Evolutionary conservation across 805 yeast genomes (phyloP), one percentile per base, ranked within the genome.

Genomic region (Yamadazyma olivae): DNA sequence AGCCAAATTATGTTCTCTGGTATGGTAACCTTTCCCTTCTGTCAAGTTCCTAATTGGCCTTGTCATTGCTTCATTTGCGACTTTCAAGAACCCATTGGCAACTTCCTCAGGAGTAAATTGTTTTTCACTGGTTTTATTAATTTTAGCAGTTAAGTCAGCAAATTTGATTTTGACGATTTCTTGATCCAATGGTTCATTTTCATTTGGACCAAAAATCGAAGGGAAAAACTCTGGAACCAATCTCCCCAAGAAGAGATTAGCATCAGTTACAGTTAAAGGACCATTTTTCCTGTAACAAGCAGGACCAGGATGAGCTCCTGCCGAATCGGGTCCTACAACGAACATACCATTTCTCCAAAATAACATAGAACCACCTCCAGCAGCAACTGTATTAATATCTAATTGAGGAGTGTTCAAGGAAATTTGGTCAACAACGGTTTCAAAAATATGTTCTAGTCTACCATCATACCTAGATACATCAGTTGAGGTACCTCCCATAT

Each of bases 401-500:
- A 27, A 27, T 27, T 27, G 30, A 6, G 30, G 30, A 16, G 30
- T 27, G 12, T 27, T 91, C 33, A 86, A 80, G 2, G 83, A 80
- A 32, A 86, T 79, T n/a, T 91, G 90, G 3, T 95, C 95, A 7
- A 89, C 83, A 2, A 82, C 76, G 2, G 90, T 83, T 55, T 86
- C 95, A 53, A 86, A 83, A n/a, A 84, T 84, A 53, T 83, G 91
- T 40, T 83, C 90, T 20, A 77, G 71, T 31, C 72, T 69, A 3
- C 91, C 91, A 36, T 66, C 71, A 52, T 64, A 86, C 43, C 95
- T 67, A 5, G 87, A 78, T 2, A 84, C 89, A 60, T 86, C 95
- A 1, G 95, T 86, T 62, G 70, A 43, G 1, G 95, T 86, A 31
- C 95, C 95, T 33, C 95, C 95, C 90, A 86, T 84, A 57, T 86